Conservation (phyloP, 2,329 filamentous ascomycete genomes). For the Botryotinia globosa region DNA sequence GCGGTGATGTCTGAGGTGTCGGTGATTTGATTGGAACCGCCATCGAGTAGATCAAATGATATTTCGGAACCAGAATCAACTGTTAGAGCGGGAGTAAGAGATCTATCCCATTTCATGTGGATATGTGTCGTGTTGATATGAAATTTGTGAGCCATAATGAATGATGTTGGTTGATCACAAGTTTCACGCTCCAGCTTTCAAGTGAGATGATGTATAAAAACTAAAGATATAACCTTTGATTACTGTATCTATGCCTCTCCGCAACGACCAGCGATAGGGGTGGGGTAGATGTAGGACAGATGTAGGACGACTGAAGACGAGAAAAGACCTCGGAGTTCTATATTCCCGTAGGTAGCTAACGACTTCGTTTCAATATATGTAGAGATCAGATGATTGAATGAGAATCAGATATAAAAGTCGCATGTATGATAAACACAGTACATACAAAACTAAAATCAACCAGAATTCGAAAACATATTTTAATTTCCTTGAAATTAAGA, state of each 20-base stretch:
- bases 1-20: conserved; percentile 43
- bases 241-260: not conserved
- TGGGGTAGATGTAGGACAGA: conserved; percentile 4
- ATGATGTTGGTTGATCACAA: not conserved
- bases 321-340: not conserved
- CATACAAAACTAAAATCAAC: not conserved
- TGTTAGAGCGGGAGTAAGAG: conserved; percentile 45
- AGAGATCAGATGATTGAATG: not conserved
- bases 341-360: not conserved
- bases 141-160: conserved; percentile 26
- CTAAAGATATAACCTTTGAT: not conserved
- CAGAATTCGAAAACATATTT: not conserved
- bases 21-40: conserved; percentile 50
- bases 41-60: conserved; percentile 50
- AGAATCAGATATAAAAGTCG: not conserved
- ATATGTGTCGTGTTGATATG: conserved; percentile 29
- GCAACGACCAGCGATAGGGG: not conserved
- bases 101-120: conserved; percentile 50
- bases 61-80: conserved; percentile 48
- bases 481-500: not conserved
- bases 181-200: not conserved
- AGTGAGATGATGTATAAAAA: not conserved
- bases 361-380: not conserved
- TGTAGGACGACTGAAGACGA: not conserved
- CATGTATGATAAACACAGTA: not conserved